A percentile compares a stretch with the other conserved stretches of the same genome.
These are phyloP conservation scores for Saccharomycopsis phalli DNA, from an alignment of 1,139 yeast species.

Conservation along the genomic window DNA sequence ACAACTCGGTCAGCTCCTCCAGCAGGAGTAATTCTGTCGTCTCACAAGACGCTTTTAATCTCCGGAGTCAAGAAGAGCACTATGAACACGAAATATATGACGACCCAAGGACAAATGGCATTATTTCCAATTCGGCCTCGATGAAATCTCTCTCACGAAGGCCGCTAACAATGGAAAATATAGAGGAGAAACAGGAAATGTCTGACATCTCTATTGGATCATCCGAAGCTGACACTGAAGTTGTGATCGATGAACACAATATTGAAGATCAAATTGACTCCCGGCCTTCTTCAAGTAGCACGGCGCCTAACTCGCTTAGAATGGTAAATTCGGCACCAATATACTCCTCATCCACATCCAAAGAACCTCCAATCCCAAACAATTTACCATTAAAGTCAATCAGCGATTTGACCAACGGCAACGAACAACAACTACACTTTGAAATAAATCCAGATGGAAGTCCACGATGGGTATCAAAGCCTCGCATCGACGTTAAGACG, in stretches of 20 bases:
- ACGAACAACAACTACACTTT: background rate
- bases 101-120: background rate
- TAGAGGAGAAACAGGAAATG: conserved; percentile 3
- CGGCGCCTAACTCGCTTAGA: background rate
- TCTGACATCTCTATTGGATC: too few relatives aligned
- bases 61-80: background rate
- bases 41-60: conserved; percentile 1
- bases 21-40: conserved; percentile 11
- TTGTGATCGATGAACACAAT: too few relatives aligned
- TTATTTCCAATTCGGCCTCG: conserved; percentile 1
- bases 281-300: too few relatives aligned
- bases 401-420: background rate
- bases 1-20: conserved; percentile 5
- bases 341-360: background rate
- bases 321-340: background rate
- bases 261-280: too few relatives aligned
- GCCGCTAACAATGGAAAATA: conserved; percentile 1
- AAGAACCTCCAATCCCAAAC: background rate
- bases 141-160: conserved; percentile 2
- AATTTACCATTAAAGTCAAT: background rate
- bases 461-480: conserved; percentile 18
- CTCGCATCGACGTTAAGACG: conserved; percentile 16
- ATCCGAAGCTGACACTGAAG: too few relatives aligned
- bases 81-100: background rate
- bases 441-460: conserved; percentile 15